phyloP scores from a whole-genome alignment of 2,329 filamentous ascomycete genomes.

The Plectosphaerella plurivora region DNA sequence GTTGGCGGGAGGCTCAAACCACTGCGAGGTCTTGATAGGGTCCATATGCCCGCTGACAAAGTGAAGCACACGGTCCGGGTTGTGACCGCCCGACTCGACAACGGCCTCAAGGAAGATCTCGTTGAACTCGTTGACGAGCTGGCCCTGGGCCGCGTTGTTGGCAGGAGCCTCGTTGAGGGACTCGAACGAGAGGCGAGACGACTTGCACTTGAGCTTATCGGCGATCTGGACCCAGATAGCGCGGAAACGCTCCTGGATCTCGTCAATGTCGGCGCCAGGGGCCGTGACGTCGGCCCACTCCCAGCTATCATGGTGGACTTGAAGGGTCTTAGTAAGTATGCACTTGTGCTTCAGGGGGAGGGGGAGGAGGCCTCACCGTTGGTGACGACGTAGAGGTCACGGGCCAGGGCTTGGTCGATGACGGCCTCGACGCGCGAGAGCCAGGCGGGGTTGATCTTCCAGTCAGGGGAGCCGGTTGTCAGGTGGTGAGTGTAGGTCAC shows the following conservation, averaged over 20 bases:
- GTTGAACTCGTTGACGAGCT: slow-evolving; percentile 50
- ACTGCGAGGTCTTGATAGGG: slow-evolving; percentile 46
- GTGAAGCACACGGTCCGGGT: slow-evolving; percentile 49
- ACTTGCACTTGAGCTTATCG: slow-evolving; percentile 48
- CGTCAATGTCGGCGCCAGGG: slow-evolving; percentile 38
- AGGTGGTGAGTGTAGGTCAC: slow-evolving; percentile 58
- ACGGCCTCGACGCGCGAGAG: slow-evolving; percentile 54
- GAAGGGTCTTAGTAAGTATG: slow-evolving; percentile 28
- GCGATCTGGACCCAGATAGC: slow-evolving; percentile 55
- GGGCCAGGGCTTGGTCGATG: slow-evolving; percentile 47
- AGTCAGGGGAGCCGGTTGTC: slow-evolving; percentile 41
- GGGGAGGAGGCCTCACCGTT: slow-evolving; percentile 24
- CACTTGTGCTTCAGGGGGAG: slow-evolving; percentile 10
- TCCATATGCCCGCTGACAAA: slow-evolving; percentile 45
- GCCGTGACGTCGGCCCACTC: slow-evolving; percentile 50
- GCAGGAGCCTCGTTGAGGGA: slow-evolving; percentile 56
- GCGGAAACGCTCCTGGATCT: slow-evolving; percentile 53
- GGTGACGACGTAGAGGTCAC: slow-evolving; percentile 47
- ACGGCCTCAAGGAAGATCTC: slow-evolving; percentile 51
- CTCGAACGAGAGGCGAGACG: slow-evolving; percentile 50
- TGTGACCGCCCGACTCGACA: slow-evolving; percentile 49
- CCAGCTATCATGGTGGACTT: slow-evolving; percentile 40
- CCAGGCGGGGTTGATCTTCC: slow-evolving; percentile 49
- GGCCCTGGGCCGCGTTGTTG: slow-evolving; percentile 42
- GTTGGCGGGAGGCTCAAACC: slow-evolving; percentile 43